These are phyloP conservation scores for Colletotrichum godetiae DNA, from an alignment of 2,329 filamentous ascomycete genomes.

Conservation along the genomic window DNA sequence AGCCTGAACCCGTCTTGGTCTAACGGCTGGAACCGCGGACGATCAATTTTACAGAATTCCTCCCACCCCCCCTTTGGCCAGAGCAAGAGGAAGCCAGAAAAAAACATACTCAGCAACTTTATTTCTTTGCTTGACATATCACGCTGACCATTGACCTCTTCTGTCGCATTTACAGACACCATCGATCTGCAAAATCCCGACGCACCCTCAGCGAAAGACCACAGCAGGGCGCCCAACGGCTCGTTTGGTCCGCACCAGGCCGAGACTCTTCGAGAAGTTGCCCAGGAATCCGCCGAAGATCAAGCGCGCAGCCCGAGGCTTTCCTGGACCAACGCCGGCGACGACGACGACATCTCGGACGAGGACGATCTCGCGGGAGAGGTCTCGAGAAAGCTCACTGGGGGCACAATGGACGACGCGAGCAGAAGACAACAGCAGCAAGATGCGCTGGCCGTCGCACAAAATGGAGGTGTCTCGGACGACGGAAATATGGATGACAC, in stretches of 20 bases:
- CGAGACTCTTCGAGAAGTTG: constrained; percentile 82
- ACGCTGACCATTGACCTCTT: constrained; percentile 26
- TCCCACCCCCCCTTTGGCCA: constrained; percentile 16
- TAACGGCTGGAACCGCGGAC: constrained; percentile 29
- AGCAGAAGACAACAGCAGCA: constrained; percentile 48
- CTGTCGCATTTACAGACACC: constrained; percentile 71
- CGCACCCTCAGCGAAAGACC: constrained; percentile 86
- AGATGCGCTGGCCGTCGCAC: constrained; percentile 65
- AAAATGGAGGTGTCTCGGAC: constrained; percentile 68
- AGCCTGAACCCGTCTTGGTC: constrained; percentile 34
- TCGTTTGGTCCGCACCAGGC: constrained; percentile 83
- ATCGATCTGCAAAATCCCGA: constrained; percentile 91
- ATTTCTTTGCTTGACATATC: constrained; percentile 22
- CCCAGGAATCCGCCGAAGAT: constrained; percentile 81
- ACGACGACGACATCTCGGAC: constrained; percentile 55
- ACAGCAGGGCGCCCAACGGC: constrained; percentile 57
- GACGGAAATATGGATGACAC: constrained; percentile 76
- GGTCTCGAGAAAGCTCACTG: constrained; percentile 52
- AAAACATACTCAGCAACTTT: background rate
- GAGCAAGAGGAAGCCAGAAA: background rate
- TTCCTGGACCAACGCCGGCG: constrained; percentile 59
- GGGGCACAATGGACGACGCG: constrained; percentile 37
- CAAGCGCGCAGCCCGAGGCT: constrained; percentile 72
- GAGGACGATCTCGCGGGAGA: constrained; percentile 57
- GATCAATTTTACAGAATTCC: constrained; percentile 34